Conservation (phyloP, 2,329 filamentous ascomycete species). For the Botryotinia globosa region DNA sequence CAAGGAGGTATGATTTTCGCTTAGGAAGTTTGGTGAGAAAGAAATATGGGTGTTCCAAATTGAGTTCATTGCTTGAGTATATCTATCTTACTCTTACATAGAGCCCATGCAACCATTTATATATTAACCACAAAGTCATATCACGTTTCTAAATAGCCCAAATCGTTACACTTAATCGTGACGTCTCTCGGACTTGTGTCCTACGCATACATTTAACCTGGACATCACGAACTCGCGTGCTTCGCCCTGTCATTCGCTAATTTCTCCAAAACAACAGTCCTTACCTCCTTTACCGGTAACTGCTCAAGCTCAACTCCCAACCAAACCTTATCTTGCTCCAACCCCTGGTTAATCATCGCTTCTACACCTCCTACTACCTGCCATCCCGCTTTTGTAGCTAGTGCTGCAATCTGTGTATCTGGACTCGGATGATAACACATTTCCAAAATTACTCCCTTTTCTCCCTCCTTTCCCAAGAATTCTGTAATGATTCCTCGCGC, state of each 20-base stretch:
- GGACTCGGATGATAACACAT: slow-evolving; percentile 38
- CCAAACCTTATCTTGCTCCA: slow-evolving; percentile 37
- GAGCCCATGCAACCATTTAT: neutral
- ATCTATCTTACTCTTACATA: neutral
- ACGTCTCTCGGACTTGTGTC: neutral
- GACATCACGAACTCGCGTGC: neutral
- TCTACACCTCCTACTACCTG: slow-evolving; percentile 33
- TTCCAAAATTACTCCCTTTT: slow-evolving; percentile 33
- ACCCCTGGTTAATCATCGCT: slow-evolving; percentile 38
- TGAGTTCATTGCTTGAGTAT: neutral
- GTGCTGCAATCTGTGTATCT: slow-evolving; percentile 30
- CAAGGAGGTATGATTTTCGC: neutral
- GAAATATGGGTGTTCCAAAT: neutral
- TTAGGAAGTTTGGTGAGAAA: neutral
- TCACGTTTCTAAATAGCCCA: neutral
- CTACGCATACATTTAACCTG: neutral
- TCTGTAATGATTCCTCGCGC: slow-evolving; percentile 47
- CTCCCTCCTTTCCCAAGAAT: slow-evolving; percentile 41
- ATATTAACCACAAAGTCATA: neutral
- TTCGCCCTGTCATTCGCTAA: slow-evolving; percentile 15
- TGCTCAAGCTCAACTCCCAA: slow-evolving; percentile 57
- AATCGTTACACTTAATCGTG: neutral
- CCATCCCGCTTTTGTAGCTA: slow-evolving; percentile 29
- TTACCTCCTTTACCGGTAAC: slow-evolving; percentile 59
- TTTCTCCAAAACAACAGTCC: slow-evolving; percentile 46